These are phyloP conservation scores for Thuja plicata DNA, from an alignment of 83 land plant genomes.

Conservation along the genomic window DNA sequence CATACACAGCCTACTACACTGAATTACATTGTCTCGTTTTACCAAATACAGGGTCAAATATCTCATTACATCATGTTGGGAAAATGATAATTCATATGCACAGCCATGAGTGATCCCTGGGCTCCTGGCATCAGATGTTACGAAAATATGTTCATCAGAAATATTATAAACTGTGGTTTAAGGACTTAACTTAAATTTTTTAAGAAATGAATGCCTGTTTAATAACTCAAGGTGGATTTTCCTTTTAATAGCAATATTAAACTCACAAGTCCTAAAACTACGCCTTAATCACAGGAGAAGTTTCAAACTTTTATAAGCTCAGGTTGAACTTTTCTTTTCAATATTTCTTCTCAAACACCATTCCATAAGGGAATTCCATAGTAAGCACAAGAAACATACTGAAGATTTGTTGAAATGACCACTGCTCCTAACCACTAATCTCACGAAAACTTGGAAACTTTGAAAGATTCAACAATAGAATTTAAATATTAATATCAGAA, in stretches of 20 bases:
- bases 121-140: conserved; percentile 19
- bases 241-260: background rate
- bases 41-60: conserved; percentile 49
- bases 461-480: no score
- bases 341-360: no score
- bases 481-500: no score
- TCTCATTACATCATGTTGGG: conserved; percentile 59
- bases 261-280: background rate
- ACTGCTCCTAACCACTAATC: no score
- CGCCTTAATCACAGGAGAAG: background rate
- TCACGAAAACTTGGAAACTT: no score
- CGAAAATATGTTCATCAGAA: background rate
- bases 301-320: background rate
- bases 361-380: no score
- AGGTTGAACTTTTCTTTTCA: background rate
- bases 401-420: no score
- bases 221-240: background rate
- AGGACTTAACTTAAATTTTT: no score
- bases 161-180: no score
- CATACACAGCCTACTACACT: conserved; percentile 43
- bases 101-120: conserved; percentile 36
- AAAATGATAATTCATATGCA: conserved; percentile 29
- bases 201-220: background rate
- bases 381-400: no score
- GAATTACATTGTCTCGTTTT: conserved; percentile 9